Evolutionary conservation across 2,329 filamentous ascomycete genomes (phyloP), one percentile per base, ranked within the genome.

Genomic region (Phaeosphaeriaceae sp.): DNA sequence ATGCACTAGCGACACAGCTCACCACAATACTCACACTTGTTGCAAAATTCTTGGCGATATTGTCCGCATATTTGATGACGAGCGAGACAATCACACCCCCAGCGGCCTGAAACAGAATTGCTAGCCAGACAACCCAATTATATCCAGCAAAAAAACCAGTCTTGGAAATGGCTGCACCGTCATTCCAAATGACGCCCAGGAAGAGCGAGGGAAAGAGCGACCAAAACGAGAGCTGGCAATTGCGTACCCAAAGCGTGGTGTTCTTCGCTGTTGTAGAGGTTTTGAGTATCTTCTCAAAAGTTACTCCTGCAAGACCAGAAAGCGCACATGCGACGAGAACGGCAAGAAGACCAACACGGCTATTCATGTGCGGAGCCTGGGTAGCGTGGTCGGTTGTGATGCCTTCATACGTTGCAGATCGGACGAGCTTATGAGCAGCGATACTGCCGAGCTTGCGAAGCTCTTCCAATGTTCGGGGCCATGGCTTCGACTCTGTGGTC

Each of bases 81-180:
- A 94, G 81, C 1, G 88, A 89, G 8, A 90, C 87, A n/a, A 96
- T 77, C 21, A 97, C 83, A 18, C 93, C 94, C 26, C 92, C 92
- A 29, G 87, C 76, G 0, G 92, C 89, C 71, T 99, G 94, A 50
- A 94, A 82, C 5, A 86, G 69, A 60, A 97, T 89, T 4, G 92
- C 89, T 4, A 85, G 80, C 92, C 92, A 97, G 3, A 97, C 93
- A 16, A 93, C 81, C 81, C 85, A 88, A 70, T 96, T 97, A 76
- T 97, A 99, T 2, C 94, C 94, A 48, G 89, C 88, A 62, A 99
- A 97, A 74, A 97, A 96, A 11, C 94, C 94, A 54, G 90, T 86
- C 71, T 88, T 85, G 20, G 87, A 82, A 56, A 99, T 92, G 33
- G 89, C 87, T 52, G 87, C 84, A 20, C 93, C 94, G 60, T 99